These are phyloP conservation scores for Talaromyces adpressus DNA, from an alignment of 495 filamentous ascomycete species.

Conservation along the genomic window DNA sequence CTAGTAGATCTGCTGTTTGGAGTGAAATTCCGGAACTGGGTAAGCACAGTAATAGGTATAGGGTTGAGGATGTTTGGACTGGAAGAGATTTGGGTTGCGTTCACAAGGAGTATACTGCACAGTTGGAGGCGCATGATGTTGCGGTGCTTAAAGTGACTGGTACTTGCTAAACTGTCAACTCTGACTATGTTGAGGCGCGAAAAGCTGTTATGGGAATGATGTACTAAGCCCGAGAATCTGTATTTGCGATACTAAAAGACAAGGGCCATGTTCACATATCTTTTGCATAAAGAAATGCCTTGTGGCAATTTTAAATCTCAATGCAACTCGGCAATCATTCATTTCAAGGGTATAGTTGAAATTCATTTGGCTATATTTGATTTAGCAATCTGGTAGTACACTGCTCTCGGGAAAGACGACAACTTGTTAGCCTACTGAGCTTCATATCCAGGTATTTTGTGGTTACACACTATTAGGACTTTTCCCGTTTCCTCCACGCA, in stretches of 20 bases:
- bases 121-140: constrained; percentile 42
- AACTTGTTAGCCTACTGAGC: neutral
- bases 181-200: neutral
- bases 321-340: neutral
- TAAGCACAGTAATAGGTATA: constrained; percentile 26
- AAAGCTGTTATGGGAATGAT: neutral
- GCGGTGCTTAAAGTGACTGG: constrained; percentile 35
- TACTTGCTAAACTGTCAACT: constrained; percentile 16
- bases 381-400: neutral
- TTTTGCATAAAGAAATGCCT: neutral
- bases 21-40: constrained; percentile 47
- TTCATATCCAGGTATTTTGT: neutral
- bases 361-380: neutral
- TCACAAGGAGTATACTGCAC: constrained; percentile 22
- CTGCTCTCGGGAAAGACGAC: constrained; percentile 15
- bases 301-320: neutral
- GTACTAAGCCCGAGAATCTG: neutral
- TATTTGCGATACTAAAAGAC: neutral
- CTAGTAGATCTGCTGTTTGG: constrained; percentile 38
- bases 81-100: constrained; percentile 43
- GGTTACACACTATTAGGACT: neutral
- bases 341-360: neutral
- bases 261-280: neutral
- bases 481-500: constrained; percentile 35
- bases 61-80: constrained; percentile 48